These are phyloP conservation scores for Aurifilum marmelostoma DNA, from an alignment of 2,329 filamentous ascomycete genomes.

Conservation along the genomic window DNA sequence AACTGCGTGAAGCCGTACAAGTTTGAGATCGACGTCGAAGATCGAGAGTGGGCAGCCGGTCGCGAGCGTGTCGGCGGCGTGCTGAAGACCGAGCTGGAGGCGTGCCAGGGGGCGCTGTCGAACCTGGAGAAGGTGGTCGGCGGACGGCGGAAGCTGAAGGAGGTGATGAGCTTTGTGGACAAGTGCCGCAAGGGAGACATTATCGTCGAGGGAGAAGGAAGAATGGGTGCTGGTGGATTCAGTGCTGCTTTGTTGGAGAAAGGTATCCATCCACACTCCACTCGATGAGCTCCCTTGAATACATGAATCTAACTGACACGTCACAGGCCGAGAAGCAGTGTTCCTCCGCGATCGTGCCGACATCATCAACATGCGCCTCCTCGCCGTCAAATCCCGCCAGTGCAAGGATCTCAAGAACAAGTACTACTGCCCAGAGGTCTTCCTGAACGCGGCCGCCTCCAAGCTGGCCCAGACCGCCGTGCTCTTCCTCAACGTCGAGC, in stretches of 20 bases:
- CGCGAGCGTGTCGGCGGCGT: constrained; percentile 80
- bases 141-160: constrained; percentile 80
- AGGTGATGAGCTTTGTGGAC: constrained; percentile 91
- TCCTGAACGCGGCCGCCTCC: constrained; percentile 94
- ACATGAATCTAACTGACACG: constrained; percentile 39
- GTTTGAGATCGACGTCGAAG: constrained; percentile 94
- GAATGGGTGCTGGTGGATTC: constrained; percentile 89
- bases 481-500: constrained; percentile 94
- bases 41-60: constrained; percentile 83
- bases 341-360: constrained; percentile 92
- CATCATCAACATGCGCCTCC: constrained; percentile 85
- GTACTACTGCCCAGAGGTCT: constrained; percentile 95
- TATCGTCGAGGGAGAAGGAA: constrained; percentile 78
- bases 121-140: constrained; percentile 77
- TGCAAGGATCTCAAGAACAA: constrained; percentile 85
- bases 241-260: constrained; percentile 81
- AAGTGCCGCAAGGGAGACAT: constrained; percentile 85
- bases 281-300: background rate
- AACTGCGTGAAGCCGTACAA: constrained; percentile 99
- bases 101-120: constrained; percentile 79
- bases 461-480: constrained; percentile 95
- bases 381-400: constrained; percentile 88
- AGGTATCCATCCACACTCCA: constrained; percentile 58
- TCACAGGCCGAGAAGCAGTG: constrained; percentile 81
- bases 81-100: constrained; percentile 83